Evolutionary conservation across 2,329 filamentous ascomycete species (phyloP), one percentile per base, ranked within the genome.

Genomic region (Orbilia blumenaviensis): DNA sequence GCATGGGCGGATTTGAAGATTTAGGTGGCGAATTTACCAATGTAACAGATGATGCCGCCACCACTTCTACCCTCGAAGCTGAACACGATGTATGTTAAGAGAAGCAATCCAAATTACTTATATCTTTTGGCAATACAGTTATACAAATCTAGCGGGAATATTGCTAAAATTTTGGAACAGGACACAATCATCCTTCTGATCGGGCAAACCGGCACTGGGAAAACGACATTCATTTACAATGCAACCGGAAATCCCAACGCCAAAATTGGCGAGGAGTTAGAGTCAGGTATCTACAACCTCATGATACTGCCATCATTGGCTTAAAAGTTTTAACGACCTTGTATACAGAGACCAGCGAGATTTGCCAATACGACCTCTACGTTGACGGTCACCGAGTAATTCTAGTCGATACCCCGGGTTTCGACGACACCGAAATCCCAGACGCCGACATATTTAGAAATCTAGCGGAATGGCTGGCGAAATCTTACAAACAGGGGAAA

Each of bases 331-430:
- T n/a, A n/a, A n/a, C n/a, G 41, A 14, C 41, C 12, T 6, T 16
- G 6, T 41, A 12, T 41, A 2, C 10, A 56, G 52, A 56, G 25
- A 56, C 52, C 12, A 56, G 29, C 16, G 52, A 36, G 25, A 38
- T 56, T 16, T 36, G 29, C 16, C 29, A 56, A 23, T 56, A 56
- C 18, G 32, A 23, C 16, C 29, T 56, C 18, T 36, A 38, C 18
- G 32, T 56, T 5, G 32, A 36, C 52, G 52, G 52, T 5, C 52
- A 56, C 4, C 52, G 52, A 3, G 21, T 56, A 12, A 25, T 56
- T 7, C 56, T 83, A n/a, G 80, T 83, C 29, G 82, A 83, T 74
- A 83, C 81, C 1, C 81, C 82, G 18, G 82, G 80, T 4, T 82
- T 82, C 64, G 80, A 82, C 62, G 82, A 82, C 66, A 79, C 77